Base-by-base conservation (phyloP, 176 grass and related monocot genomes). In the Eragrostis nindensis region DNA sequence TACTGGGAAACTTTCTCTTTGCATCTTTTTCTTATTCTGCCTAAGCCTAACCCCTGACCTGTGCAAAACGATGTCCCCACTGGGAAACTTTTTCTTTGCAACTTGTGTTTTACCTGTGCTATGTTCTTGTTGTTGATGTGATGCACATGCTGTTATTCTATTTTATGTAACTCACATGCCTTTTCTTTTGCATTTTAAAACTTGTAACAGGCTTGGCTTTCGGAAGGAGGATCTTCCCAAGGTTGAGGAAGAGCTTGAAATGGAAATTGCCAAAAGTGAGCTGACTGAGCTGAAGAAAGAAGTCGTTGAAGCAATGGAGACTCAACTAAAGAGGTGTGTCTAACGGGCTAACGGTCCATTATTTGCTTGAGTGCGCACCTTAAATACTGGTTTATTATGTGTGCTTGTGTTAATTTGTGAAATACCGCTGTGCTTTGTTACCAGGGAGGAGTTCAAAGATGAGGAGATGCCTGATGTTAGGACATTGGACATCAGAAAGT, bases 391-490 rank as follows among this genome's bases (percentile, higher is more conserved):
- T 19, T 13, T 54, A 32, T 41, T 6, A 2, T 60, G 43, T 61
- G 1, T 56, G 9, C 10, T 21, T 71, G 10, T 41, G 5, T 24
- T 21, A 47, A 7, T 42, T 47, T n/a, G 6, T 36, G 3, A 11
- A 30, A 53, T 5, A 14, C 60, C 49, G 14, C 45, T 16, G 15
- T 40, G 18, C 7, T 52, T 59, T 74, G 40, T 59, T 70, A 48
- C 19, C 82, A 99, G 97, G 91, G 97, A 99, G 82, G 97, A 99
- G 80, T 99, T 99, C 47, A 90, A 96, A 83, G 97, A 92, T 56
- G 97, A 99, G 73, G 67, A 78, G 85, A 92, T 96, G 92, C 87
- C 90, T 85, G 91, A 96, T 66, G 76, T 88, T 18, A 95, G 64
- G 85, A 85, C 84, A 25, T 53, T 99, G 82, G 97, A 99, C 78